Percentiles rank a stretch among this genome's conserved stretches.
Evolutionary conservation across 768 basidiomycete genomes (phyloP).

Genomic region (Auriscalpium microsporum): DNA sequence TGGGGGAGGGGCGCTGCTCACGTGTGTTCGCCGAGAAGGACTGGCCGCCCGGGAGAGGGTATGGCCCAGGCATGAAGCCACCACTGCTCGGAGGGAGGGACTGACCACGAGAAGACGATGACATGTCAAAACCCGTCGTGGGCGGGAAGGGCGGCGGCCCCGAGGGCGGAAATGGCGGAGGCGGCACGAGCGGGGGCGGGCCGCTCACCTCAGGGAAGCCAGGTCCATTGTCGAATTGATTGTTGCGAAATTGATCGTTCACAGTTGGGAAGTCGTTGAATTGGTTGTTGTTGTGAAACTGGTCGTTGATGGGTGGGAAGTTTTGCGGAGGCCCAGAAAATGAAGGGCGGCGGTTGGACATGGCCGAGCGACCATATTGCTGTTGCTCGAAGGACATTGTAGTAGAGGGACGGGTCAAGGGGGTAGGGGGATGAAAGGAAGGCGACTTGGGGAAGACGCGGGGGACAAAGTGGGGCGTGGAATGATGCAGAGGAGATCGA

Average conservation of each 20-base stretch:
- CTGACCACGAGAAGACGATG: neutral
- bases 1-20: constrained; percentile 2
- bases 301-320: no score
- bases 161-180: neutral
- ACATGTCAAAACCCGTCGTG: no score
- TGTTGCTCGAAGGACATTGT: constrained; percentile 6
- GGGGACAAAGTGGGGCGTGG: neutral
- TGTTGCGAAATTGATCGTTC: constrained; percentile 2
- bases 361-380: neutral
- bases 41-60: neutral
- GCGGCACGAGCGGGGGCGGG: neutral
- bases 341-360: constrained; percentile 2
- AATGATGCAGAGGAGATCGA: neutral
- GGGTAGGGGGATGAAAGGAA: neutral
- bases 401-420: neutral
- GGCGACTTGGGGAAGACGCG: neutral
- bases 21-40: constrained; percentile 1
- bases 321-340: neutral
- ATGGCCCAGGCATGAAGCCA: neutral
- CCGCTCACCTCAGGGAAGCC: constrained; percentile 13
- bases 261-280: neutral
- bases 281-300: neutral
- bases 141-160: neutral
- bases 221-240: neutral
- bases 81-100: neutral